Percentiles rank a stretch among this genome's conserved stretches.
phyloP scores from a whole-genome alignment of 306 rosid species.

The Fragaria ananassa region DNA sequence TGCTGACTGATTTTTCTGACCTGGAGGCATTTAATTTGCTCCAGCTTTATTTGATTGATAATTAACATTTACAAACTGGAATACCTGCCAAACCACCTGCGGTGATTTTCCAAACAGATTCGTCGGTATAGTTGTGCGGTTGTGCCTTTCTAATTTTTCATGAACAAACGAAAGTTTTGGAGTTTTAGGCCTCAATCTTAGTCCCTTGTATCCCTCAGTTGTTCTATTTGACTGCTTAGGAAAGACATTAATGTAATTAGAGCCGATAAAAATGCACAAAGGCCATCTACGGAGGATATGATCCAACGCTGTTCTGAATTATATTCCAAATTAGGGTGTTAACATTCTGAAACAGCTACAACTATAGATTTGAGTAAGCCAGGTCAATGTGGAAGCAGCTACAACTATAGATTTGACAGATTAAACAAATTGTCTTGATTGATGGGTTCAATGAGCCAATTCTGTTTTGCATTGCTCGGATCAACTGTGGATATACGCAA shows the following conservation, averaged over 20 bases:
- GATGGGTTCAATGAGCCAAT: slow-evolving; percentile 60
- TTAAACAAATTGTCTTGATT: slow-evolving; percentile 27
- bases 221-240: background rate
- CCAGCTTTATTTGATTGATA: no score
- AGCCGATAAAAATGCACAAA: background rate
- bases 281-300: background rate
- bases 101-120: no score
- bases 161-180: no score
- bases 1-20: no score
- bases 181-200: no score
- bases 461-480: slow-evolving; percentile 32
- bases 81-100: no score
- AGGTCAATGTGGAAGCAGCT: background rate
- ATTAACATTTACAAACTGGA: no score
- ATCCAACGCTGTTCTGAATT: background rate
- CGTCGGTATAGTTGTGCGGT: no score
- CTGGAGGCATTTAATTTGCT: no score
- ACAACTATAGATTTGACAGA: slow-evolving; percentile 16
- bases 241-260: background rate
- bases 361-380: slow-evolving; percentile 11
- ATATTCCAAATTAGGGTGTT: background rate
- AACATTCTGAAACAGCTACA: background rate
- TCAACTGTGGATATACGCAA: slow-evolving; percentile 49
- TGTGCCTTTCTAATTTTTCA: no score
- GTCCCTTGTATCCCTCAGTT: background rate